Base-by-base conservation (phyloP, 2,329 filamentous ascomycete species). In the Fusarium anthophilum region DNA sequence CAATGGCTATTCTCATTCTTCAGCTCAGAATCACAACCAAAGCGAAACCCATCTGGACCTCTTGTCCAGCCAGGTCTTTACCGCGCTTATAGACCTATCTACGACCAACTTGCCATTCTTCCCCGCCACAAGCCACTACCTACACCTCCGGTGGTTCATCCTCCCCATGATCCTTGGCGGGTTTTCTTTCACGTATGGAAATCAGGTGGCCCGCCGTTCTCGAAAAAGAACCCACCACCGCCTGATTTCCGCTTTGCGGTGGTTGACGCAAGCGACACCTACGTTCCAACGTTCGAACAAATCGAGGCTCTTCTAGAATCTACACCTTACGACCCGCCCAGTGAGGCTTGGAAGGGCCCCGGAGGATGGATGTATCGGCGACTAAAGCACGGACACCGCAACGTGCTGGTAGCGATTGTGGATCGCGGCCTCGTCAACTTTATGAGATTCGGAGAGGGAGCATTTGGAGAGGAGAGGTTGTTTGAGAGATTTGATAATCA, bases 361-460 rank as follows among this genome's bases (percentile, higher is more conserved):
- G 89, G 79, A 77, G 89, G 79, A 77, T 85, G 80, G 80, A 82
- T 95, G 73, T 96, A 97, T 79, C 89, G 92, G 78, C 91, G 93
- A 67, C 84, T 98, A 72, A 96, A 95, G 82, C 91, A 97, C 78
- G 96, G 95, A 4, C 91, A 92, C 81, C 89, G 94, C 73, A 96
- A 94, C 81, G 93, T 96, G 38, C 86, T 98, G 39, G 81, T 99
- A 30, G 96, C 95, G 0, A 89, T 98, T 5, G 95, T 98, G 39
- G 96, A 98, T 80, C 90, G 94, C 72, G 96, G 96, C 0, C 88
- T 98, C 28, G 92, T 95, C 51, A 98, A 96, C 81, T 98, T 96
- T 80, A 86, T 98, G 78, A 87, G 93, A 30, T 87, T 98, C 66
- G 91, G 89, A 3, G 95, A 98, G 84, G 91, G 91, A 17, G 92